Evolutionary conservation across 2,329 filamentous ascomycete species (phyloP), one percentile per base, ranked within the genome.

Genomic region (Xylaria sp.): DNA sequence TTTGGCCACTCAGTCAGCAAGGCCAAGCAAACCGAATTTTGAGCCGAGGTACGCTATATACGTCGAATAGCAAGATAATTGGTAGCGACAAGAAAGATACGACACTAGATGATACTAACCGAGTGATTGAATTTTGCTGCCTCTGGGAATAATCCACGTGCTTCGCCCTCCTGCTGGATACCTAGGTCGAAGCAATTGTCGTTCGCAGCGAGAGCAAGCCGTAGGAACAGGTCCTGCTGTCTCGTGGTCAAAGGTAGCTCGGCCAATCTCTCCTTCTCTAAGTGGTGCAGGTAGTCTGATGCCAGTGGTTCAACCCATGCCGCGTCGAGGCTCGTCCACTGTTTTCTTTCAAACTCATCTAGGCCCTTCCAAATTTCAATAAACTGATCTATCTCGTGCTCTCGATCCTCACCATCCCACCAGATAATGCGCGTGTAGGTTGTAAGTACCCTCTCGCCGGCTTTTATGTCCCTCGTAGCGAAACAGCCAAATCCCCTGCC

Each of bases 51-150:
- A n/a, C n/a, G n/a, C n/a, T n/a, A n/a, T n/a, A n/a, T n/a, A n/a
- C n/a, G 2, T 33, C 21, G 31, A 17, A 33, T 31, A 25, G 40
- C 23, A 25, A 19, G 6, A 40, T 13, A 25, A 48, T 7, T 8
- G 19, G 19, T 4, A 35, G 27, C 33, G 21, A 2, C 15, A 37
- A 25, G 11, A 29, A 41, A 40, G 2, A 31, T 9, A 9, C 15
- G 19, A 19, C 8, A 3, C 9, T 9, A 11, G 27, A 13, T 17
- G 7, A 17, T 37, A 60, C 61, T 47, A 17, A 63, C 61, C 31
- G 61, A 63, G 35, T 63, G 61, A 19, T 60, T 63, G 15, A 63
- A 63, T 33, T 47, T 60, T 15, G 57, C 19, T 5, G 57, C 56
- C 17, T 38, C 13, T n/a, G 11, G 7, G 37, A 23, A 71, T 13